Conservation (phyloP, 2,329 filamentous ascomycete species). For the Ophiocordyceps camponoti-leonardi region DNA sequence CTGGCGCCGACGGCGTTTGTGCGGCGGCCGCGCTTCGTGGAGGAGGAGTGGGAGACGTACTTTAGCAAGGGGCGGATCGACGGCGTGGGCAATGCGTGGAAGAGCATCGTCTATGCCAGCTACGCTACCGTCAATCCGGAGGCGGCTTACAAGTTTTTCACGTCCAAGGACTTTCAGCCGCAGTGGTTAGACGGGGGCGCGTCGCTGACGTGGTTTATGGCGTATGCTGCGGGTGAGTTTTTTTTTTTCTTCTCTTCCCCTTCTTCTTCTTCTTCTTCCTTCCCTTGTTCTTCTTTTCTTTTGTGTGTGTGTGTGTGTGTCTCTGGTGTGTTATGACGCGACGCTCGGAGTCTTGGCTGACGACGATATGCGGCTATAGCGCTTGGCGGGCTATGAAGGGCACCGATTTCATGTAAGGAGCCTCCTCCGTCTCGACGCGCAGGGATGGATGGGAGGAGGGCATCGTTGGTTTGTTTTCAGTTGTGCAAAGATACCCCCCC, state of each 20-base stretch:
- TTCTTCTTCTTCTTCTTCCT: too few relatives aligned
- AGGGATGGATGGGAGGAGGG: too few relatives aligned
- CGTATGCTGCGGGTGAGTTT: conserved; percentile 55
- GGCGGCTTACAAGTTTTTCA: conserved; percentile 61
- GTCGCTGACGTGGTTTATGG: conserved; percentile 70
- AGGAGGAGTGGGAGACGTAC: conserved; percentile 66
- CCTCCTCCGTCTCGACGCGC: too few relatives aligned
- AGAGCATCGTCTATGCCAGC: conserved; percentile 69
- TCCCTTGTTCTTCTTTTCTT: too few relatives aligned
- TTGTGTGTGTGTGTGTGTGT: too few relatives aligned
- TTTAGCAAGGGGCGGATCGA: conserved; percentile 54
- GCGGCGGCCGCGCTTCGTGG: conserved; percentile 52
- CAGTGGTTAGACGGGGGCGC: conserved; percentile 68
- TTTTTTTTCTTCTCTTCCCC: background rate
- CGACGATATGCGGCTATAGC: background rate
- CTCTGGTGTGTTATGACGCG: too few relatives aligned
- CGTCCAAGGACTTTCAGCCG: conserved; percentile 43
- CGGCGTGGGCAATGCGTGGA: conserved; percentile 60
- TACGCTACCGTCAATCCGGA: conserved; percentile 58
- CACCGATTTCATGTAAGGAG: too few relatives aligned
- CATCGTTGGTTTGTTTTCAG: too few relatives aligned
- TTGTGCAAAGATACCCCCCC: too few relatives aligned
- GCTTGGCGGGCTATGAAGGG: background rate
- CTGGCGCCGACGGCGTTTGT: conserved; percentile 51
- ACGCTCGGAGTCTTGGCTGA: background rate